phyloP scores from a whole-genome alignment of 1,284 basidiomycete species.

The Earliella scabrosa region DNA sequence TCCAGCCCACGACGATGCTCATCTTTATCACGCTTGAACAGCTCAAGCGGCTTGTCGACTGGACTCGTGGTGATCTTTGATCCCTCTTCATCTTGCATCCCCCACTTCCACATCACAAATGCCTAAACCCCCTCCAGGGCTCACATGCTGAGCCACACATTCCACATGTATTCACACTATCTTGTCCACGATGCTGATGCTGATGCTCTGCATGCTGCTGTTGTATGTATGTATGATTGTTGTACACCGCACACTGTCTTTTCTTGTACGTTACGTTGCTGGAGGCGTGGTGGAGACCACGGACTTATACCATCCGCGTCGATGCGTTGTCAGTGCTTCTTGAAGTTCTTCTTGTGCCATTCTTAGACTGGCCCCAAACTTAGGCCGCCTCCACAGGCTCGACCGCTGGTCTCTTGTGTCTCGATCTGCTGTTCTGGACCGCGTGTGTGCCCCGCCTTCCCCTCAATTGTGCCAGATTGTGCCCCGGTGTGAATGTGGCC shows the following conservation, averaged over 20 bases:
- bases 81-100: background rate
- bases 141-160: background rate
- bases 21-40: constrained; percentile 88
- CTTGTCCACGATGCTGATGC: background rate
- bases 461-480: no score
- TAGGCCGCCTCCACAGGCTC: no score
- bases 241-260: constrained; percentile 8
- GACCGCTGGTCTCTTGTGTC: no score
- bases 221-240: constrained; percentile 5
- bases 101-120: background rate
- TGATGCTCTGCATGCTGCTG: constrained; percentile 2
- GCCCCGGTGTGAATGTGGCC: no score
- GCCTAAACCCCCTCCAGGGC: no score
- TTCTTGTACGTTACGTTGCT: constrained; percentile 14
- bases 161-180: background rate
- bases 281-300: constrained; percentile 15
- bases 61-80: constrained; percentile 33
- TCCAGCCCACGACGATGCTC: constrained; percentile 84
- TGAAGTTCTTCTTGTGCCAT: no score
- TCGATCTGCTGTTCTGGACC: no score
- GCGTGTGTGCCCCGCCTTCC: no score
- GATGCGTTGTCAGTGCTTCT: no score
- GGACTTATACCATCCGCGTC: constrained; percentile 14
- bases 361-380: no score
- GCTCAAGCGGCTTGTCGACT: constrained; percentile 68